These are phyloP conservation scores for Chytridium lagenaria DNA, from an alignment of 371 early-diverging fungal species.

Conservation along the genomic window DNA sequence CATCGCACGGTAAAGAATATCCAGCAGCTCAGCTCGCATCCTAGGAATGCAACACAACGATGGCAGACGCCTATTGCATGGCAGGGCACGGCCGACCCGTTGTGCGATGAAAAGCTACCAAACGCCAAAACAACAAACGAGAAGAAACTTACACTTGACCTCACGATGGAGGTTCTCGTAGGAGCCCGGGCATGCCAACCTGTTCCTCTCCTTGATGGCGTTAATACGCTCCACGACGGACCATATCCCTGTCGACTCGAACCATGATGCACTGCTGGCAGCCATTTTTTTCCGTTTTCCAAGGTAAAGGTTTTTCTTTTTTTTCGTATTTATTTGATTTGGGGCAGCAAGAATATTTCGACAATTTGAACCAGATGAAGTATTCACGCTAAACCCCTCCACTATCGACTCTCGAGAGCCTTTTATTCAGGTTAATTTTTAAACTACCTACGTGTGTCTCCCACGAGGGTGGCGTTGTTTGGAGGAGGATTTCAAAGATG, in stretches of 20 bases:
- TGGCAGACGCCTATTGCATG: background rate
- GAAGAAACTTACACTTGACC: conserved; percentile 70
- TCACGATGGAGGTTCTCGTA: conserved; percentile 86
- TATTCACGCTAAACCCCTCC: too few relatives aligned
- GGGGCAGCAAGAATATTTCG: too few relatives aligned
- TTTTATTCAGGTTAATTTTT: too few relatives aligned
- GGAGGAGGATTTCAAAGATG: too few relatives aligned
- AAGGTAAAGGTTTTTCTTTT: too few relatives aligned
- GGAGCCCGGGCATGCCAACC: conserved; percentile 85
- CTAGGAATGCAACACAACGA: conserved; percentile 3
- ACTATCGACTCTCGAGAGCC: too few relatives aligned
- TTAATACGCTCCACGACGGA: conserved; percentile 16
- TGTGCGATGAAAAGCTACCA: background rate
- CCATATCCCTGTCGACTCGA: background rate
- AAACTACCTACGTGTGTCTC: too few relatives aligned
- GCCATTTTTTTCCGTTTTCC: background rate
- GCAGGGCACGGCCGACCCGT: too few relatives aligned
- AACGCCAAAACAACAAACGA: conserved; percentile 9
- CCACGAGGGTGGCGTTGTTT: too few relatives aligned
- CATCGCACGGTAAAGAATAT: background rate
- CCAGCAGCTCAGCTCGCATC: background rate
- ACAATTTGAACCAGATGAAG: too few relatives aligned
- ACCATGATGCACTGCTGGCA: conserved; percentile 1
- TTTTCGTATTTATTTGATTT: too few relatives aligned
- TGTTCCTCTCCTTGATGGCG: conserved; percentile 30